Evolutionary conservation across 805 yeast genomes (phyloP).

Genomic region (Millerago galiae): DNA sequence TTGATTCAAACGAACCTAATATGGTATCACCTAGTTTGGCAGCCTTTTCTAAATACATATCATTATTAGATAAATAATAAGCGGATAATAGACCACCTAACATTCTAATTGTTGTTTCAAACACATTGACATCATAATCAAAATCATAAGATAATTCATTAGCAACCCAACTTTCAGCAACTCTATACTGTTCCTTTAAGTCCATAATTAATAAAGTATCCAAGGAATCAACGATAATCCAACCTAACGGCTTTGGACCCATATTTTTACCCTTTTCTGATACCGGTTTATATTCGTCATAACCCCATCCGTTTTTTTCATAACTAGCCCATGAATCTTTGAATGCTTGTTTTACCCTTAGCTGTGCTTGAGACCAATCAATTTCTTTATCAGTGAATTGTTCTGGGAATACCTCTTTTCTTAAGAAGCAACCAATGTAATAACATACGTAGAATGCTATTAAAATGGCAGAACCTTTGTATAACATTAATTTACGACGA

Average conservation of each 20-base stretch:
- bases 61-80: constrained; percentile 61
- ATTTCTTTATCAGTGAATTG: constrained; percentile 1
- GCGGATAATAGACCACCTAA: constrained; percentile 90
- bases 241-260: constrained; percentile 80
- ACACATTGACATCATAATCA: constrained; percentile 71
- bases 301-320: constrained; percentile 74
- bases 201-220: constrained; percentile 78
- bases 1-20: constrained; percentile 59
- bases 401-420: constrained; percentile 8
- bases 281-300: constrained; percentile 71
- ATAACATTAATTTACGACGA: constrained; percentile 29
- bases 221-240: constrained; percentile 86
- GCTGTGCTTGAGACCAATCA: constrained; percentile 40
- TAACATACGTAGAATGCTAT: constrained; percentile 37
- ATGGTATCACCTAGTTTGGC: constrained; percentile 70
- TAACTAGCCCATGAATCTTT: constrained; percentile 75
- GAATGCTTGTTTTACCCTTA: constrained; percentile 61
- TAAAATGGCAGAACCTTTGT: constrained; percentile 36
- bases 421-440: constrained; percentile 23
- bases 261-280: constrained; percentile 57
- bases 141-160: constrained; percentile 63
- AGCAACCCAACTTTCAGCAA: constrained; percentile 71
- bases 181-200: constrained; percentile 47
- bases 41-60: constrained; percentile 70
- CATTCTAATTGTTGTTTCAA: constrained; percentile 94